phyloP scores from a whole-genome alignment of 805 yeast genomes.

The Wickerhamomyces chaumierensis region DNA sequence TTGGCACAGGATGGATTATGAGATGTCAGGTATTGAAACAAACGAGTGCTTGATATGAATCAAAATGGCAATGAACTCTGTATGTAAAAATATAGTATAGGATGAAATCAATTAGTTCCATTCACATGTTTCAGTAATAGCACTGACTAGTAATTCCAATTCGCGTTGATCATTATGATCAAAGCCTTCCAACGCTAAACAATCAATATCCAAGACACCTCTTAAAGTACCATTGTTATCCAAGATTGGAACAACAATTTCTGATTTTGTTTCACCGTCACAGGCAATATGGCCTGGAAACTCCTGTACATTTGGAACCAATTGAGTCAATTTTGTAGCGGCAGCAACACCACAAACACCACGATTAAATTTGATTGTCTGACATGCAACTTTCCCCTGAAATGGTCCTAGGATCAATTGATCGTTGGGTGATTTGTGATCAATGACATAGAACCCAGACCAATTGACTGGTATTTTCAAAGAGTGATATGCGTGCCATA shows the following conservation, averaged over 20 bases:
- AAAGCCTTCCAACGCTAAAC: conserved; percentile 55
- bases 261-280: conserved; percentile 90
- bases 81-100: neutral
- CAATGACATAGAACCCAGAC: conserved; percentile 79
- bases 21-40: too few species aligned
- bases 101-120: conserved; percentile 21
- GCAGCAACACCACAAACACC: conserved; percentile 96
- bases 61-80: too few species aligned
- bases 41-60: too few species aligned
- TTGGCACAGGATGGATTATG: too few species aligned
- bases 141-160: conserved; percentile 47
- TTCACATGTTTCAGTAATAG: conserved; percentile 42
- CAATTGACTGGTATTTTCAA: conserved; percentile 58
- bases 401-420: conserved; percentile 80
- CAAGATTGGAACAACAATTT: conserved; percentile 80
- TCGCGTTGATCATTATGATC: conserved; percentile 45
- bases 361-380: conserved; percentile 58
- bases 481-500: conserved; percentile 81
- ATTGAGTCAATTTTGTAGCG: conserved; percentile 39
- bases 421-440: conserved; percentile 14
- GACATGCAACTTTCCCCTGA: conserved; percentile 96
- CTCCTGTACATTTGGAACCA: conserved; percentile 65
- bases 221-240: conserved; percentile 28
- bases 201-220: conserved; percentile 87
- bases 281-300: conserved; percentile 95